A percentile compares a stretch with the other conserved stretches of the same genome.
Conservation (phyloP, 169 alveolate species). For the Eimeria brunetti region DNA sequence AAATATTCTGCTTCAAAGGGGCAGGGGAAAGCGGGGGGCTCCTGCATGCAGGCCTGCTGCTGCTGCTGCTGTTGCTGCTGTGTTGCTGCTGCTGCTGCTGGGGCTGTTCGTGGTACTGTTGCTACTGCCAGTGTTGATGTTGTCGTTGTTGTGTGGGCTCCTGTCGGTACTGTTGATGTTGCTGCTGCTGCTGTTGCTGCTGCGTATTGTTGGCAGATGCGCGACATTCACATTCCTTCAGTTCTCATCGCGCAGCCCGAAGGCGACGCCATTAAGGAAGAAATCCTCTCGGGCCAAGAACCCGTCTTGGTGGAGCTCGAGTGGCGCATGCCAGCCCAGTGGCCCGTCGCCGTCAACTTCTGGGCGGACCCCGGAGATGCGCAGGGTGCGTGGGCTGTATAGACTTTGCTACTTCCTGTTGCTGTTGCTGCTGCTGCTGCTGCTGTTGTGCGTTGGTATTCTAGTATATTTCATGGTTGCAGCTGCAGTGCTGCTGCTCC, state of each 20-base stretch:
- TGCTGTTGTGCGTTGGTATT: not conserved
- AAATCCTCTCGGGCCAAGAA: slow-evolving; percentile 5
- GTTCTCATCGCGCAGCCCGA: slow-evolving; percentile 62
- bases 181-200: not conserved
- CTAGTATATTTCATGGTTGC: not conserved
- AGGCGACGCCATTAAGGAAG: slow-evolving; percentile 50
- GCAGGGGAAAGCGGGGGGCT: too few species aligned
- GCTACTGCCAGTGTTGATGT: not conserved
- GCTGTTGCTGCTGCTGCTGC: slow-evolving; percentile 15
- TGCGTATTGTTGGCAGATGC: not conserved
- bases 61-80: not conserved
- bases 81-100: not conserved
- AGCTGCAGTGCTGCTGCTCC: not conserved
- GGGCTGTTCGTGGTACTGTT: too few species aligned
- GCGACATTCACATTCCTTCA: slow-evolving; percentile 68
- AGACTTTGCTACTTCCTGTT: not conserved
- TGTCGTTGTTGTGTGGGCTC: not conserved
- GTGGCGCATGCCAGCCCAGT: slow-evolving; percentile 71
- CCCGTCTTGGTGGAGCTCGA: slow-evolving; percentile 73
- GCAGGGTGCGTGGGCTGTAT: slow-evolving; percentile 23
- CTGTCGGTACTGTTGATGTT: not conserved
- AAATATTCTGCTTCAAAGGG: too few species aligned
- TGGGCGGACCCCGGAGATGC: slow-evolving; percentile 76
- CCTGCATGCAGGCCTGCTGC: not conserved
- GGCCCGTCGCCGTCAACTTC: slow-evolving; percentile 77